A percentile compares a stretch with the other conserved stretches of the same genome.
Evolutionary conservation across 163 green algal genomes (phyloP).

Genomic region (Prototheca wickerhamii): DNA sequence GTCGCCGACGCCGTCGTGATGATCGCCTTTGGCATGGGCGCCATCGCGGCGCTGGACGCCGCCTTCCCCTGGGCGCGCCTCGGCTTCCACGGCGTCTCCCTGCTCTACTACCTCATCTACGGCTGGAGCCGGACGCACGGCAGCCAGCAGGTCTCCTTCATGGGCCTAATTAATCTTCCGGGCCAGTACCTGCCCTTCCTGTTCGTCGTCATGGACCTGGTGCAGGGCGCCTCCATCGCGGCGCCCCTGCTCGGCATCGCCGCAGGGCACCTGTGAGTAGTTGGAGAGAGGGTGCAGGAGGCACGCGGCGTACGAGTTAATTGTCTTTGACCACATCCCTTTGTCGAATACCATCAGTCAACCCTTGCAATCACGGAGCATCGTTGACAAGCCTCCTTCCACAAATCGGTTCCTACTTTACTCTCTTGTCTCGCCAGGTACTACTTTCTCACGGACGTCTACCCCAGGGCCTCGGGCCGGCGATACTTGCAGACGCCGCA

Average conservation of each 20-base stretch:
- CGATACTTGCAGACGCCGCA: conserved; percentile 27
- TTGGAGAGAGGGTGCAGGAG: background rate
- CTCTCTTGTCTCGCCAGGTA: too few relatives aligned
- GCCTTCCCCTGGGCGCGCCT: conserved; percentile 16
- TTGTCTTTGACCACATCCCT: too few relatives aligned
- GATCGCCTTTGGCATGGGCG: conserved; percentile 20
- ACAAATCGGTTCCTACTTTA: too few relatives aligned
- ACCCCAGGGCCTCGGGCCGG: conserved; percentile 22
- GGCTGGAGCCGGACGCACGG: conserved; percentile 44
- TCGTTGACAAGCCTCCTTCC: background rate
- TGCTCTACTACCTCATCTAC: conserved; percentile 64
- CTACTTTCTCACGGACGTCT: conserved; percentile 35
- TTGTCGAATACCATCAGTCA: too few relatives aligned
- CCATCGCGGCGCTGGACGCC: conserved; percentile 13
- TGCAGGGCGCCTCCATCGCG: conserved; percentile 35
- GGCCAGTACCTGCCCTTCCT: conserved; percentile 65
- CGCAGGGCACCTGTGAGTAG: conserved; percentile 28
- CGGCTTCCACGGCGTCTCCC: conserved; percentile 21
- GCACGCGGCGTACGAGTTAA: too few relatives aligned
- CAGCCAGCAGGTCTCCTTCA: conserved; percentile 23
- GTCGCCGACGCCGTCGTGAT: conserved; percentile 31
- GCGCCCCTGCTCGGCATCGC: conserved; percentile 33
- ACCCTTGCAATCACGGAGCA: too few relatives aligned
- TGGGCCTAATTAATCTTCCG: conserved; percentile 38
- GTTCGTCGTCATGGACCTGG: conserved; percentile 44